A percentile compares a stretch with the other conserved stretches of the same genome.
Conservation (phyloP, 108 stramenopile species). For the Nitzschia sp. region DNA sequence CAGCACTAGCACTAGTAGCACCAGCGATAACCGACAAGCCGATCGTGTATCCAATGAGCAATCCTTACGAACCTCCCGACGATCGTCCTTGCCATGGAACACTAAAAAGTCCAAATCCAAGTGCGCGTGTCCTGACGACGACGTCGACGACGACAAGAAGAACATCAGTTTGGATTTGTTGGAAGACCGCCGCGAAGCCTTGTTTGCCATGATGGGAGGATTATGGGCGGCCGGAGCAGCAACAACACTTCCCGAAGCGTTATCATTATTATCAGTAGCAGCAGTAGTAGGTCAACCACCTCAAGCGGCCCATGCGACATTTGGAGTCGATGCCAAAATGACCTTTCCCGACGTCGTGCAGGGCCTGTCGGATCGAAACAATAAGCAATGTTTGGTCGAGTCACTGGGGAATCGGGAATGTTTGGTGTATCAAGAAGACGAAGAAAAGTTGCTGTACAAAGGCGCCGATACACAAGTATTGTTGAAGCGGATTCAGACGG, state of each 20-base stretch:
- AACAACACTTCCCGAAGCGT: background rate
- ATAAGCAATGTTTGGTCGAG: constrained; percentile 72
- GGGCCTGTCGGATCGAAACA: constrained; percentile 49
- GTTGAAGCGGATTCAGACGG: constrained; percentile 45
- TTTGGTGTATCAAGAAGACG: constrained; percentile 59
- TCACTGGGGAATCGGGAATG: constrained; percentile 69
- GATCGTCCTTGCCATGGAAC: background rate
- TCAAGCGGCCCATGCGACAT: constrained; percentile 30
- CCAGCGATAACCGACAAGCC: too few species aligned
- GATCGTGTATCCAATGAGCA: too few species aligned
- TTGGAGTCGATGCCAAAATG: constrained; percentile 70
- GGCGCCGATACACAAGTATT: constrained; percentile 44
- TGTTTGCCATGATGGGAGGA: constrained; percentile 42
- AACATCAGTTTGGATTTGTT: constrained; percentile 16
- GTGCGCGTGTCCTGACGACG: constrained; percentile 14
- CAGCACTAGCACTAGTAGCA: too few species aligned
- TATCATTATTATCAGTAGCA: too few species aligned
- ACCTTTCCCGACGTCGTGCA: constrained; percentile 57
- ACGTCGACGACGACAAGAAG: constrained; percentile 4
- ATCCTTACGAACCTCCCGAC: background rate
- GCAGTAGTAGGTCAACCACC: background rate
- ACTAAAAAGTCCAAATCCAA: background rate
- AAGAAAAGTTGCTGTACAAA: constrained; percentile 68
- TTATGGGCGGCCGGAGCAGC: constrained; percentile 32
- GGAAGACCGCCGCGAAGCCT: constrained; percentile 39